These are phyloP conservation scores for Penicillium odoratum DNA, from an alignment of 495 filamentous ascomycete species.

Conservation along the genomic window DNA sequence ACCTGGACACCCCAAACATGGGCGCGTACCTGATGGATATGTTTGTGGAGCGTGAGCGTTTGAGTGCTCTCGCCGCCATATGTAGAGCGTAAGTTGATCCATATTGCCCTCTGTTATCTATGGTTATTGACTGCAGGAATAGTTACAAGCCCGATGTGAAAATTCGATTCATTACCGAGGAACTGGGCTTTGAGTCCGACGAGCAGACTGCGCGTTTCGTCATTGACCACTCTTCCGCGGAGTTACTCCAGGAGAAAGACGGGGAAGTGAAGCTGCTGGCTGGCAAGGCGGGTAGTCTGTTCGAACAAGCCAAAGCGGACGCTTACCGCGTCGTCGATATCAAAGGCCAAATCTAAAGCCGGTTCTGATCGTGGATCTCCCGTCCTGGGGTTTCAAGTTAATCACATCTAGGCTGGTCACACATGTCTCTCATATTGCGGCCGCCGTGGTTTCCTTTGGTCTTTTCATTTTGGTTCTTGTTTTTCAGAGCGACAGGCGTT, in stretches of 20 bases:
- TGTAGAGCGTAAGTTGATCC: slow-evolving; percentile 83
- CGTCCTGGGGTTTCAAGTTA: slow-evolving; percentile 5
- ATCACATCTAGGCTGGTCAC: slow-evolving; percentile 3
- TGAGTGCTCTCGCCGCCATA: slow-evolving; percentile 83
- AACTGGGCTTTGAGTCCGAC: slow-evolving; percentile 93
- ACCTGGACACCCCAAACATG: slow-evolving; percentile 94
- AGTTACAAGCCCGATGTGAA: slow-evolving; percentile 91
- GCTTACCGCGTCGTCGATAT: slow-evolving; percentile 90
- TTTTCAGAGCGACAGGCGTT: slow-evolving; percentile 22
- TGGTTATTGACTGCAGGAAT: slow-evolving; percentile 36
- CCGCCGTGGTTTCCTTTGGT: slow-evolving; percentile 6
- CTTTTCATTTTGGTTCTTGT: not conserved
- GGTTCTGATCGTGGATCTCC: not conserved
- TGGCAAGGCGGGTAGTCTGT: slow-evolving; percentile 65
- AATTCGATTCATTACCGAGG: slow-evolving; percentile 89
- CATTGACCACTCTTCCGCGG: slow-evolving; percentile 68
- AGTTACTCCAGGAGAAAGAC: slow-evolving; percentile 76
- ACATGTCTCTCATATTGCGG: not conserved
- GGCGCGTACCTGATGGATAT: slow-evolving; percentile 98
- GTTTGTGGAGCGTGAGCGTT: slow-evolving; percentile 91
- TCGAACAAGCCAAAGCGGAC: slow-evolving; percentile 67
- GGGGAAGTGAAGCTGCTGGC: slow-evolving; percentile 73
- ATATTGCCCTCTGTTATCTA: not conserved
- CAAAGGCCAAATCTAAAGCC: slow-evolving; percentile 86
- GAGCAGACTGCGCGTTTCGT: slow-evolving; percentile 88